Evolutionary conservation across 176 grass and related monocot species (phyloP).

Genomic region (Eremochloa ophiuroides): DNA sequence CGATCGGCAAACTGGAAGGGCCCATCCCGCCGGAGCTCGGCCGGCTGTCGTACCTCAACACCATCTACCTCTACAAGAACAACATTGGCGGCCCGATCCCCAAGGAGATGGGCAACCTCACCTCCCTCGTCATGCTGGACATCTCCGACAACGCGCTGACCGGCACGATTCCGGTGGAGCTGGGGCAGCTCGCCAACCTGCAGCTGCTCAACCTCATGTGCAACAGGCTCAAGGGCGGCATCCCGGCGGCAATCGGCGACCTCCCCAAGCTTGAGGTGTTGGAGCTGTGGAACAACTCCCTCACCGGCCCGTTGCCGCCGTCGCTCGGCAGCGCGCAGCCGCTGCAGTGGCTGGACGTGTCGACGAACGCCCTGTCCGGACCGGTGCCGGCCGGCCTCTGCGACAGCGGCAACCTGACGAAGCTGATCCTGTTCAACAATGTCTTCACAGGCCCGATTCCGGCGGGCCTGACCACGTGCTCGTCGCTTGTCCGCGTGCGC

Average conservation of each 20-base stretch:
- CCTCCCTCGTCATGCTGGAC: constrained; percentile 74
- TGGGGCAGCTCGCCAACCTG: constrained; percentile 56
- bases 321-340: constrained; percentile 63
- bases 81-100: constrained; percentile 70
- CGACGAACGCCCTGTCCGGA: constrained; percentile 77
- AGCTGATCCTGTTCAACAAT: constrained; percentile 97
- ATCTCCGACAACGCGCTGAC: constrained; percentile 80
- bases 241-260: constrained; percentile 67
- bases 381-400: constrained; percentile 67
- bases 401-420: constrained; percentile 71
- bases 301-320: constrained; percentile 65
- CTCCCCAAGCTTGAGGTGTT: constrained; percentile 70
- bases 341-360: constrained; percentile 88
- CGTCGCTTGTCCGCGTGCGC: constrained; percentile 69
- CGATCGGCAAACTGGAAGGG: constrained; percentile 67
- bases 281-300: constrained; percentile 97
- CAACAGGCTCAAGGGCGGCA: constrained; percentile 76
- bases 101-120: constrained; percentile 67
- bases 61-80: constrained; percentile 82
- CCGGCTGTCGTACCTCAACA: constrained; percentile 52
- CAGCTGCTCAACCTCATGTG: constrained; percentile 97
- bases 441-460: constrained; percentile 79
- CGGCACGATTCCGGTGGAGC: constrained; percentile 68
- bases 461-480: constrained; percentile 52
- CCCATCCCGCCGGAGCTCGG: constrained; percentile 68